Base-by-base conservation (phyloP, 495 filamentous ascomycete species). In the Penicillium cinerascens region DNA sequence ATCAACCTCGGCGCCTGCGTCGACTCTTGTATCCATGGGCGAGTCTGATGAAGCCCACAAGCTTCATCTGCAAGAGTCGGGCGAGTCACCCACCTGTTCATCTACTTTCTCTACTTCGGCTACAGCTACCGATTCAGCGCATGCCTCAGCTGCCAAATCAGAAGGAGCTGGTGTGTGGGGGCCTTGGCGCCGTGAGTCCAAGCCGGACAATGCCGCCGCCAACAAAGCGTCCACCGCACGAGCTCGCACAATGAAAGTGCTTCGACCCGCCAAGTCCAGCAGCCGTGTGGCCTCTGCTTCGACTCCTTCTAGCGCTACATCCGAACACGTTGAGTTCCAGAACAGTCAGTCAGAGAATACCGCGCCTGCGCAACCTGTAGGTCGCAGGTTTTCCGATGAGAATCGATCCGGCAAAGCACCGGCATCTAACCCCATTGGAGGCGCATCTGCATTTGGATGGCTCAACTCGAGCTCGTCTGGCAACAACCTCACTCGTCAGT, bases 361-460 rank as follows among this genome's bases (percentile, higher is more conserved):
- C 47, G 15, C 49, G 35, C 26, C 42, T 46, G 59, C 49, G 38
- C 71, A 61, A 44, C 57, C 59, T 57, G 54, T 52, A 33, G 59
- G 59, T 36, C 57, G 58, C 22, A 20, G 52, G 8, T 60, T 66
- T 35, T 43, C 63, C 16, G 67, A 70, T 39, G 61, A 64, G 17
- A 42, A 57, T 41, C 41, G 41, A 1, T 38, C 41, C 4, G 29
- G 11, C 29, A 44, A 51, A 8, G 3, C 71, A 55, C 73, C 78
- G 47, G 70, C 72, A 4, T 59, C 84, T 20, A 97, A 97, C 65
- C 92, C 93, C 3, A 77, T 97, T 36, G 93, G 93, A 10, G 86
- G 88, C 33, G 93, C 88, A n/a, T 92, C 90, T 21, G 93, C 93
- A 13, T 98, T 98, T 75, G 81, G 87, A n/a, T 98, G 92, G 91